These are phyloP conservation scores for Auricularia auricula-judae DNA, from an alignment of 768 basidiomycete genomes.

Conservation along the genomic window DNA sequence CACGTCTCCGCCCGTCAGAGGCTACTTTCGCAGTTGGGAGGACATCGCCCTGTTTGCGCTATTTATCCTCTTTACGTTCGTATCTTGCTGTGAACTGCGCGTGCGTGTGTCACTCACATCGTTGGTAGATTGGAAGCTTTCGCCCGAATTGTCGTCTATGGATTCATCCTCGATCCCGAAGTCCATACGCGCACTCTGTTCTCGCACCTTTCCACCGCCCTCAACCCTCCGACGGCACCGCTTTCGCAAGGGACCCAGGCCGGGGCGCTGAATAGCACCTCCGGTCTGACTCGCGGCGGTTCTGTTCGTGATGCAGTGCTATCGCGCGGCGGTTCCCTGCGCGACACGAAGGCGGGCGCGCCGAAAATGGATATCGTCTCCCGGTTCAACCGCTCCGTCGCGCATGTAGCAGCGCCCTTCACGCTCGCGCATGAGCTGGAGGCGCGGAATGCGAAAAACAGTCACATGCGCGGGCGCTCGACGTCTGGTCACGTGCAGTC, in stretches of 20 bases:
- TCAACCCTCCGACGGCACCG: slow-evolving; percentile 5
- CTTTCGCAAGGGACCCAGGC: not conserved
- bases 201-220: slow-evolving; percentile 22
- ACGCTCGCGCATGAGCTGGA: not conserved
- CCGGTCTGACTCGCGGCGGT: not conserved
- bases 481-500: not conserved
- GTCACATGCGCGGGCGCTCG: not conserved
- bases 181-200: slow-evolving; percentile 42
- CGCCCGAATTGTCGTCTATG: slow-evolving; percentile 82
- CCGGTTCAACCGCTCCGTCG: not conserved
- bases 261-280: not conserved
- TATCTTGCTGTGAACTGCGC: slow-evolving; percentile 10
- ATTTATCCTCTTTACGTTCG: slow-evolving; percentile 80
- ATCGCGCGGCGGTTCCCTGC: not conserved
- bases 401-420: not conserved
- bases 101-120: slow-evolving; percentile 3
- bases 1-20: slow-evolving; percentile 27
- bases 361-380: not conserved
- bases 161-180: slow-evolving; percentile 80
- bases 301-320: not conserved
- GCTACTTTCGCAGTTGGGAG: slow-evolving; percentile 86
- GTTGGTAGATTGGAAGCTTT: slow-evolving; percentile 63
- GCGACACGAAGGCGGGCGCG: not conserved
- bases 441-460: not conserved
- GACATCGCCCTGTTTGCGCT: slow-evolving; percentile 76